Percentiles rank a stretch among this genome's conserved stretches.
Evolutionary conservation across 257 asterid genomes (phyloP).

Genomic region (Solanum bulbocastanum): DNA sequence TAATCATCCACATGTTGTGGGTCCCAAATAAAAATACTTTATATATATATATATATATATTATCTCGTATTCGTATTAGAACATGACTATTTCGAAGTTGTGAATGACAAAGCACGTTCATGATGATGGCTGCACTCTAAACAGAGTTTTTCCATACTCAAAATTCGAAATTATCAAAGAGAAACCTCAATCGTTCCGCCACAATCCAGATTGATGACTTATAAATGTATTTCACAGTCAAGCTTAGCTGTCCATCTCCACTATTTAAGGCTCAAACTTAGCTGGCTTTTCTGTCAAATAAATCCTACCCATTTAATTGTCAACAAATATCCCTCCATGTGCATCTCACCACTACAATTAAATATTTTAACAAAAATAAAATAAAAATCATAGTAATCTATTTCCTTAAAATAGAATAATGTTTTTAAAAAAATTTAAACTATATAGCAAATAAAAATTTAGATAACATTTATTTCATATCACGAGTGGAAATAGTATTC

Average conservation of each 20-base stretch:
- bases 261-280: background rate
- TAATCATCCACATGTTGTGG: slow-evolving; percentile 24
- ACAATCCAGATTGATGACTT: background rate
- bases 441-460: background rate
- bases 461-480: background rate
- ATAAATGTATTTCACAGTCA: background rate
- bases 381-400: background rate
- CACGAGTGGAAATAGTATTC: background rate
- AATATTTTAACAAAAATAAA: background rate
- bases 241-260: slow-evolving; percentile 26
- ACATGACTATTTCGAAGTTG: fast-evolving
- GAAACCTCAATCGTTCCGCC: fast-evolving
- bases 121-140: background rate
- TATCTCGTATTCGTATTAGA: background rate
- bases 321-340: background rate
- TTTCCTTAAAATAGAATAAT: background rate
- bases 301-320: background rate
- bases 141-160: too few relatives aligned
- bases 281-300: background rate
- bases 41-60: too few relatives aligned
- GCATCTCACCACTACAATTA: background rate
- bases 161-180: fast-evolving
- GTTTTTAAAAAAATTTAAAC: background rate
- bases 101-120: background rate
- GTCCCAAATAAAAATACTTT: background rate